Evolutionary conservation across 1,139 yeast species (phyloP), one percentile per base, ranked within the genome.

Genomic region (Pichia cactophila): DNA sequence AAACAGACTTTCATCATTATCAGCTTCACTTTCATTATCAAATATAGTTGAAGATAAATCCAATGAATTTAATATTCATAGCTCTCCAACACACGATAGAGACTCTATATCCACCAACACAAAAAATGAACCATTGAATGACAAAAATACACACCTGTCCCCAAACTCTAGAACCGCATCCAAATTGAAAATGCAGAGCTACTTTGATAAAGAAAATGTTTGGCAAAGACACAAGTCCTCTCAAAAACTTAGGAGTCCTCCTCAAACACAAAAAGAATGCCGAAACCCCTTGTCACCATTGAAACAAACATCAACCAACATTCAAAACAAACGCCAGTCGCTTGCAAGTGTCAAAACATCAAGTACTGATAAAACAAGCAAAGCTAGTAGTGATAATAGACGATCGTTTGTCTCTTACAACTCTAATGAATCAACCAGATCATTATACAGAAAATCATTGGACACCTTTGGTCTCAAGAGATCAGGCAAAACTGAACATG

Each of bases 11-110:
- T 45, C 51, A 12, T 29, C 49, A 5, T 33, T 47, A 12, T 49
- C 51, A 1, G 52, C 50, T 2, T 42, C 52, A n/a, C 46, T 42
- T n/a, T 44, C 52, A 2, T 26, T 50, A n/a, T 41, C 47, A 8
- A 45, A 43, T 7, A 14, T 46, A n/a, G 12, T 78, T 28, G 49
- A 47, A 10, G 37, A 42, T 7, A 14, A 23, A 11, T 16, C 20
- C 6, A 23, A 38, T 38, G 28, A 23, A 5, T 38, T 38, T 28
- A 17, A 23, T 7, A 38, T 38, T 7, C 41, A 38, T 38, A 16
- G 23, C 8, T n/a, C 46, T 5, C 39, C 48, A 20, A 36, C 45
- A n/a, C 23, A 23, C 9, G 26, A 37, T n/a, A 16, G 40, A 9
- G 9, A 8, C 12, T 43, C n/a, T n/a, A 31, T 14, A 14, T 10